Percentiles rank a stretch among this genome's conserved stretches.
These are phyloP conservation scores for Aspergillus quadricinctus DNA, from an alignment of 2,329 filamentous ascomycete genomes.

Conservation along the genomic window DNA sequence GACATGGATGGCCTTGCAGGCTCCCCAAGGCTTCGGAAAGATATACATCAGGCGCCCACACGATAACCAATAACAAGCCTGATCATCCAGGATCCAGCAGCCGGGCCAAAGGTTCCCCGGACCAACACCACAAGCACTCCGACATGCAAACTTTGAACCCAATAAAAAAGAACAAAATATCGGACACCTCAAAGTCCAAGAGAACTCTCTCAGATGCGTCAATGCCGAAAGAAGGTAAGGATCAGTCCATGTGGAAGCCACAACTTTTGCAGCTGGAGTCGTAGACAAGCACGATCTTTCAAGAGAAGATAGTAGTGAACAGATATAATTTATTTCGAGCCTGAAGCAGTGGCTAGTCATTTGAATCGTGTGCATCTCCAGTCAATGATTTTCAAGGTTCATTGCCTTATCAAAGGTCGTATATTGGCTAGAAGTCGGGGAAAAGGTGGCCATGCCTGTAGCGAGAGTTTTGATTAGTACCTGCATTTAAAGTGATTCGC, in stretches of 20 bases:
- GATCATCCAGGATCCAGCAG: not conserved
- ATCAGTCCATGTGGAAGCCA: not conserved
- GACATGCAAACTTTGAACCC: not conserved
- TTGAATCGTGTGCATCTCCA: slow-evolving; percentile 5
- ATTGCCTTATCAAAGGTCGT: slow-evolving; percentile 32
- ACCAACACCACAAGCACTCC: not conserved
- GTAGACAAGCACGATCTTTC: not conserved
- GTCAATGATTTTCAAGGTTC: slow-evolving; percentile 6
- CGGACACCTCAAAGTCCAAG: not conserved
- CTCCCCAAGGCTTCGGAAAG: slow-evolving; percentile 4
- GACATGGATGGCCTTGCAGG: not conserved
- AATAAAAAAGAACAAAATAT: not conserved
- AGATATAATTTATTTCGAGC: not conserved
- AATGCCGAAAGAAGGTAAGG: not conserved
- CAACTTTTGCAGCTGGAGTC: not conserved
- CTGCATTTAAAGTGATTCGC: not conserved
- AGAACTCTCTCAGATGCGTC: not conserved
- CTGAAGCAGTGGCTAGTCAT: not conserved
- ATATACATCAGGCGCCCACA: slow-evolving; percentile 2
- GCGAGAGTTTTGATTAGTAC: not conserved
- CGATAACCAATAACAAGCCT: not conserved
- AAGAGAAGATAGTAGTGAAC: not conserved
- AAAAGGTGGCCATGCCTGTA: slow-evolving; percentile 69
- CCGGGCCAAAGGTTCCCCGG: not conserved
- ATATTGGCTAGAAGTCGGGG: slow-evolving; percentile 60